These are phyloP conservation scores for Leccinum griseonigrum DNA, from an alignment of 1,284 basidiomycete genomes.

Conservation along the genomic window DNA sequence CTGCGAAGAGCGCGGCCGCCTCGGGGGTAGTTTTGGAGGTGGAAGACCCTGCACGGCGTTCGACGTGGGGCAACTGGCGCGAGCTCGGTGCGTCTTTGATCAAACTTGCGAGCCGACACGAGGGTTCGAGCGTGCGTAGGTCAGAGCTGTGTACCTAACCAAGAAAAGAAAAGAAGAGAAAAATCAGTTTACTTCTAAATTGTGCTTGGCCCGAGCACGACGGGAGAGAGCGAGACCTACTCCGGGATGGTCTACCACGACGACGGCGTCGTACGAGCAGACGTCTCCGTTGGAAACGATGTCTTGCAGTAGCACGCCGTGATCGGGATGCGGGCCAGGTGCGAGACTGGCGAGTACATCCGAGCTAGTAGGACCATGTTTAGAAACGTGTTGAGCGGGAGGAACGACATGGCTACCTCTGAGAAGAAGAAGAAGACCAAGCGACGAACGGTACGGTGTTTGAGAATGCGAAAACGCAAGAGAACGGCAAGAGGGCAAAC, in stretches of 20 bases:
- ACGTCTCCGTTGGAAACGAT: slow-evolving; percentile 47
- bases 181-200: background rate
- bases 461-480: slow-evolving; percentile 47
- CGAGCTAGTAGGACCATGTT: slow-evolving; percentile 37
- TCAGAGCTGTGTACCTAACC: slow-evolving; percentile 67
- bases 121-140: slow-evolving; percentile 53
- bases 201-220: background rate
- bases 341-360: slow-evolving; percentile 43
- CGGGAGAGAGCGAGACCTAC: slow-evolving; percentile 39
- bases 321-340: slow-evolving; percentile 29
- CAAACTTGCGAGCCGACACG: slow-evolving; percentile 45
- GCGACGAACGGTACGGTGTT: slow-evolving; percentile 60
- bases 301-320: slow-evolving; percentile 38
- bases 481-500: slow-evolving; percentile 43
- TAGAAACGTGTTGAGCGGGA: background rate
- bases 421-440: slow-evolving; percentile 49
- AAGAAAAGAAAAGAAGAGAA: no score
- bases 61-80: slow-evolving; percentile 62
- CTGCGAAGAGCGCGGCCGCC: slow-evolving; percentile 43
- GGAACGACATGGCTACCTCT: slow-evolving; percentile 38
- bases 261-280: slow-evolving; percentile 62
- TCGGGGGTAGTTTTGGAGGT: slow-evolving; percentile 17
- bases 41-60: slow-evolving; percentile 26
- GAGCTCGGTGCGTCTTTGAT: slow-evolving; percentile 50
- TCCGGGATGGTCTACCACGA: slow-evolving; percentile 66